Conservation (phyloP, 306 rosid genomes). For the Dalbergia cultrata region DNA sequence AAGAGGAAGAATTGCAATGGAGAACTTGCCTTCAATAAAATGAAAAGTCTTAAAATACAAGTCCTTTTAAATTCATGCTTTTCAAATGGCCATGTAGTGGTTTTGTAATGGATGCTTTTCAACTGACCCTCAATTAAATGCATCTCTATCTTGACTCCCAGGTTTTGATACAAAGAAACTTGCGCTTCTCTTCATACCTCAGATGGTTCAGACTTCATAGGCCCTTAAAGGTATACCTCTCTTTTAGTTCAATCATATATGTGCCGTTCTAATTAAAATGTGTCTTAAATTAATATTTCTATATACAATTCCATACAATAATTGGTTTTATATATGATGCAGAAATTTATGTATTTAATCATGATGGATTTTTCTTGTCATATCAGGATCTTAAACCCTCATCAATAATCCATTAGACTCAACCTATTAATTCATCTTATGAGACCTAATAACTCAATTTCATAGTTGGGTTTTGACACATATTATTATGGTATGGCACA, state of each 20-base stretch:
- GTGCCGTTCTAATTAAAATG: not conserved
- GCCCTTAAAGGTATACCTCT: not conserved
- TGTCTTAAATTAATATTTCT: not conserved
- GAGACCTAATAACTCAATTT: too few species aligned
- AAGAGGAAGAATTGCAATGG: not conserved
- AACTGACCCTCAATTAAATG: not conserved
- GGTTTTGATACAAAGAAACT: too few species aligned
- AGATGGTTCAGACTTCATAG: too few species aligned
- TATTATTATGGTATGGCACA: too few species aligned
- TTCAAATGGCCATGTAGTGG: too few species aligned
- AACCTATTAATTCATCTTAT: too few species aligned
- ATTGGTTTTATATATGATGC: not conserved
- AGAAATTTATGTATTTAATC: not conserved
- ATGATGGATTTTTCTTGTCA: not conserved
- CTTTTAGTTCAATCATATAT: not conserved
- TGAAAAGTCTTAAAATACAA: too few species aligned
- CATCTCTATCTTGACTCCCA: too few species aligned
- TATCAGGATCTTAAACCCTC: not conserved
- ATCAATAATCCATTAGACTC: too few species aligned
- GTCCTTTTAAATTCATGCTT: not conserved
- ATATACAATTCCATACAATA: not conserved
- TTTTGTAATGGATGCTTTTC: not conserved
- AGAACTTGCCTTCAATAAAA: not conserved
- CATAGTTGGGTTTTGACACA: too few species aligned
- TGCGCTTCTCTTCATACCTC: too few species aligned